Conservation (phyloP, 805 yeast genomes). For the Zygosaccharomyces gambellarensis region DNA sequence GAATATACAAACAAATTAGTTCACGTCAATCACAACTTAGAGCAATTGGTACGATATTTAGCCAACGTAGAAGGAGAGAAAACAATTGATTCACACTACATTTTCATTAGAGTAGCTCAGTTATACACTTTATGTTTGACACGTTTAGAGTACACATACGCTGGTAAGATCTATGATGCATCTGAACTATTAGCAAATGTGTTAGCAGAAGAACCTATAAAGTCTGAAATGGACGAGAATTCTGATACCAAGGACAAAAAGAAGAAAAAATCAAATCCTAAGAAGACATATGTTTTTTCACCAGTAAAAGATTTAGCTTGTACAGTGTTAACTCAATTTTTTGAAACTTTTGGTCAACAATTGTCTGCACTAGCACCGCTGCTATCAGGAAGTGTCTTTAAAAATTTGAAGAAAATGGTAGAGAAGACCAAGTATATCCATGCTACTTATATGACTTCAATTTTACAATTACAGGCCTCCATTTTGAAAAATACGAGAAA, state of each 20-base stretch:
- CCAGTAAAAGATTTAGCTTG: conserved; percentile 31
- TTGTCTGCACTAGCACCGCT: conserved; percentile 35
- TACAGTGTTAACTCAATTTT: conserved; percentile 28
- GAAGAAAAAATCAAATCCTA: conserved; percentile 22
- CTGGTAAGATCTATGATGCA: conserved; percentile 28
- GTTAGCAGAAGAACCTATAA: conserved; percentile 28
- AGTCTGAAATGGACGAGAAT: conserved; percentile 7
- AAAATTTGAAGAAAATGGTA: conserved; percentile 33
- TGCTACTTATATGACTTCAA: conserved; percentile 27
- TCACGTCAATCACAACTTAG: conserved; percentile 12
- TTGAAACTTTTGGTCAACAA: conserved; percentile 33
- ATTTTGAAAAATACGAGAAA: conserved; percentile 19
- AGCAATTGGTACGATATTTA: conserved; percentile 11
- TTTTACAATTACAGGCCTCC: conserved; percentile 23
- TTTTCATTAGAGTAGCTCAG: conserved; percentile 21
- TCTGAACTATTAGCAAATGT: conserved; percentile 27
- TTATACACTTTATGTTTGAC: conserved; percentile 17
- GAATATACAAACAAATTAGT: conserved; percentile 3
- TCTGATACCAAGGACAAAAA: conserved; percentile 10
- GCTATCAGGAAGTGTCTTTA: conserved; percentile 28
- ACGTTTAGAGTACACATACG: conserved; percentile 12
- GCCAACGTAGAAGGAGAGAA: conserved; percentile 11
- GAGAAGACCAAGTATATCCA: conserved; percentile 33
- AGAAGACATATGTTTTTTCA: conserved; percentile 20
- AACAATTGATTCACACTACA: conserved; percentile 22